Conservation (phyloP, 2,329 filamentous ascomycete species). For the Xylariaceae sp. region DNA sequence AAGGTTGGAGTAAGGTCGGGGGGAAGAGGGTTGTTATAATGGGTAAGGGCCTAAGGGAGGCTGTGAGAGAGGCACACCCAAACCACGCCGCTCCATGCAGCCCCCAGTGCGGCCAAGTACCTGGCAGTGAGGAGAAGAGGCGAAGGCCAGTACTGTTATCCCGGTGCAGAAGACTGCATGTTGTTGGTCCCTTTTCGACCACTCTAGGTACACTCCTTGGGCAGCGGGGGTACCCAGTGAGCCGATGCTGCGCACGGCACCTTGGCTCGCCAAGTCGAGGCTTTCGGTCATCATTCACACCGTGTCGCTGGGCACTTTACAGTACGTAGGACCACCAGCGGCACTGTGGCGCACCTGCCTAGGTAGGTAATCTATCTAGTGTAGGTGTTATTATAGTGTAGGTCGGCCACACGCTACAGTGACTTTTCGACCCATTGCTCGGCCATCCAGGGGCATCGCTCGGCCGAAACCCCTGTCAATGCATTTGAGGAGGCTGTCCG, state of each 20-base stretch:
- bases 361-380: neutral
- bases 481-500: too few relatives aligned
- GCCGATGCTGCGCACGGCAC: neutral
- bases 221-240: neutral
- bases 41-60: constrained; percentile 15
- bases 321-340: neutral
- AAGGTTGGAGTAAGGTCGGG: constrained; percentile 34
- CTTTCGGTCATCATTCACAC: neutral
- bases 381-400: neutral
- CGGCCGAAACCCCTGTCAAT: too few relatives aligned
- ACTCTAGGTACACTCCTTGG: neutral
- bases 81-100: constrained; percentile 12
- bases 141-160: constrained; percentile 1
- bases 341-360: neutral
- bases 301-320: neutral
- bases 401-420: too few relatives aligned
- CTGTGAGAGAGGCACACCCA: constrained; percentile 13
- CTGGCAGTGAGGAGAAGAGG: neutral
- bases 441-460: too few relatives aligned
- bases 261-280: neutral
- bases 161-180: neutral
- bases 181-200: neutral
- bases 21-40: constrained; percentile 34
- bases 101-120: neutral
- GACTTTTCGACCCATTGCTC: too few relatives aligned